Conservation (phyloP, 2,329 filamentous ascomycete species). For the Microdochium bolleyi region DNA sequence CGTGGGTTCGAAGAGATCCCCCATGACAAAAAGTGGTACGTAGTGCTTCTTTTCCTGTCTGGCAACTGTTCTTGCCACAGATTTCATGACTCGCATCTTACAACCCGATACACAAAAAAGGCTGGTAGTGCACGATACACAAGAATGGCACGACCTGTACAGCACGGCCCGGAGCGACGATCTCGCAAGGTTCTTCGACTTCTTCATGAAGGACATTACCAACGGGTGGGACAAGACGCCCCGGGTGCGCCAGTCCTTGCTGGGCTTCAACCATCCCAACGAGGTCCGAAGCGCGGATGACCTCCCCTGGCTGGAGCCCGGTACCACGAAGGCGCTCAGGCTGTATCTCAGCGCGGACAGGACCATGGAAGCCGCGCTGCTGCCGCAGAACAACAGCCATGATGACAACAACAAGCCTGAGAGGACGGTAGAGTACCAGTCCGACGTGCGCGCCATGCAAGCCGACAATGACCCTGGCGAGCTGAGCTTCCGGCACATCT, state of each 20-base stretch:
- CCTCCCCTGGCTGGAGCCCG: conserved; percentile 7
- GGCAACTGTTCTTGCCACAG: background rate
- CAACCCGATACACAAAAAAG: conserved; percentile 26
- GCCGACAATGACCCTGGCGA: conserved; percentile 1
- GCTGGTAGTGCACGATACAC: conserved; percentile 24
- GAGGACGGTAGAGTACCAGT: conserved; percentile 15
- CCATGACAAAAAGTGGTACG: background rate
- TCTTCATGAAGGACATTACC: conserved; percentile 27
- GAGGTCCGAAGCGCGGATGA: conserved; percentile 13
- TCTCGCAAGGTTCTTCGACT: conserved; percentile 31
- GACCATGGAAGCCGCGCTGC: conserved; percentile 4
- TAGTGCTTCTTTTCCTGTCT: background rate
- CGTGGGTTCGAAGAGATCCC: conserved; percentile 16
- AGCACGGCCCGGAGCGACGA: conserved; percentile 22
- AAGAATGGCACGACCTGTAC: conserved; percentile 36
- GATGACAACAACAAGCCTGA: background rate
- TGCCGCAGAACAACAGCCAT: background rate
- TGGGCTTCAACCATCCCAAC: conserved; percentile 19
- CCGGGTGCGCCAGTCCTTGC: conserved; percentile 26
- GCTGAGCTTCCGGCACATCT: conserved; percentile 23
- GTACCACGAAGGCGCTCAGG: conserved; percentile 4
- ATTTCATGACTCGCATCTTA: conserved; percentile 14
- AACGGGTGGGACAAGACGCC: conserved; percentile 37
- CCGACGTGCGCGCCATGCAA: conserved; percentile 8
- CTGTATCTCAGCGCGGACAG: conserved; percentile 3